Evolutionary conservation across 805 yeast genomes (phyloP).

Genomic region (Kazachstania kunashirensis): DNA sequence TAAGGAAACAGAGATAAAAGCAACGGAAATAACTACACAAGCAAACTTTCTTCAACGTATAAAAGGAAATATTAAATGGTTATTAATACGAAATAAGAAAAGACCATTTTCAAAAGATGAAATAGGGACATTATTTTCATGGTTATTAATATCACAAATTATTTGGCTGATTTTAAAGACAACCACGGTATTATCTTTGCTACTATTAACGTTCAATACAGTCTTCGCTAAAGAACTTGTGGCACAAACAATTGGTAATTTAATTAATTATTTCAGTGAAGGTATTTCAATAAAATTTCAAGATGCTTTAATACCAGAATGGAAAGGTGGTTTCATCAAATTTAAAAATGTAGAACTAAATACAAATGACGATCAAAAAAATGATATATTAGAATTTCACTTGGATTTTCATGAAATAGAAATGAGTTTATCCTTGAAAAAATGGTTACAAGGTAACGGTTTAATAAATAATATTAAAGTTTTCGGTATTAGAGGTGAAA

Average conservation of each 20-base stretch:
- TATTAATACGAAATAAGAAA: slow-evolving; percentile 52
- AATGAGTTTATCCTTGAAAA: slow-evolving; percentile 65
- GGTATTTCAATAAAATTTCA: slow-evolving; percentile 75
- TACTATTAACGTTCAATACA: slow-evolving; percentile 66
- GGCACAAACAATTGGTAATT: slow-evolving; percentile 69
- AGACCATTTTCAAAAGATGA: slow-evolving; percentile 87
- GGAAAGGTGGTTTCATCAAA: slow-evolving; percentile 77
- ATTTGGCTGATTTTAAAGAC: slow-evolving; percentile 74
- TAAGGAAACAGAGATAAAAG: no score
- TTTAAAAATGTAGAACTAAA: slow-evolving; percentile 67
- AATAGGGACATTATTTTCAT: slow-evolving; percentile 74
- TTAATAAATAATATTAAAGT: slow-evolving; percentile 69
- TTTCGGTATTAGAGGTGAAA: slow-evolving; percentile 75
- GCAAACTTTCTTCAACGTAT: slow-evolving; percentile 11
- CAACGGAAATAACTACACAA: neutral
- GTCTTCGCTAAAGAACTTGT: slow-evolving; percentile 82
- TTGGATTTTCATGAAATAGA: slow-evolving; percentile 71
- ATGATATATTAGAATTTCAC: slow-evolving; percentile 54
- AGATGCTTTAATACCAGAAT: slow-evolving; percentile 84
- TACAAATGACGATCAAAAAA: slow-evolving; percentile 26
- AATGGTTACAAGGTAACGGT: slow-evolving; percentile 85
- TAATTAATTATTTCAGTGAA: slow-evolving; percentile 53
- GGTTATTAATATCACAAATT: slow-evolving; percentile 82
- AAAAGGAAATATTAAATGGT: slow-evolving; percentile 60
- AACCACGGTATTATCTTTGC: slow-evolving; percentile 78